These are phyloP conservation scores for Rhizopus arrhizus DNA, from an alignment of 371 early-diverging fungal species.

Conservation along the genomic window DNA sequence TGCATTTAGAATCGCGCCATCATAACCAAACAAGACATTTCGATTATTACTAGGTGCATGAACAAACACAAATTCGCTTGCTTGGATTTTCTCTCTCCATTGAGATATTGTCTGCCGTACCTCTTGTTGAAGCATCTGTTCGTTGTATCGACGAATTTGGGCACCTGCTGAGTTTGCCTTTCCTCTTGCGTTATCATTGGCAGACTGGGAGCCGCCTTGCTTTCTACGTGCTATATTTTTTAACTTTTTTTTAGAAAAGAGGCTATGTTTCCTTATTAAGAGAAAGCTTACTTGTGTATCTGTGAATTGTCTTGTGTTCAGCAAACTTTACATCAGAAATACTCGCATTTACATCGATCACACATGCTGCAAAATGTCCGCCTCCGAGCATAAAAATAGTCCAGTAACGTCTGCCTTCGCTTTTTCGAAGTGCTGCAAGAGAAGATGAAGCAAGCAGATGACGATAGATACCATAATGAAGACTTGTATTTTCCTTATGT, in stretches of 20 bases:
- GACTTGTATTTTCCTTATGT: constrained; percentile 15
- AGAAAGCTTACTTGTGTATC: constrained; percentile 79
- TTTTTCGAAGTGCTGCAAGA: constrained; percentile 18
- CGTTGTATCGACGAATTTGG: constrained; percentile 86
- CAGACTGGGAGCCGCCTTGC: constrained; percentile 91
- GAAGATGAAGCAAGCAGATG: constrained; percentile 37
- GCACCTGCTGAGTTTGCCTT: constrained; percentile 93
- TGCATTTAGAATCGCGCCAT: constrained; percentile 55
- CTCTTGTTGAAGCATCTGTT: constrained; percentile 76
- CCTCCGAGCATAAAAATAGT: constrained; percentile 80
- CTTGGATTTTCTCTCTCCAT: constrained; percentile 66
- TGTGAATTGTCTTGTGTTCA: constrained; percentile 87
- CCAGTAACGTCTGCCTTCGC: constrained; percentile 62
- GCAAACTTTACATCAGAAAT: constrained; percentile 40
- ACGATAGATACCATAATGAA: constrained; percentile 64
- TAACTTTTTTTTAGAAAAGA: neutral
- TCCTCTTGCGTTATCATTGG: constrained; percentile 80
- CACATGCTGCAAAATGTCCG: constrained; percentile 90
- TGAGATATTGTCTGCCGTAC: constrained; percentile 67
- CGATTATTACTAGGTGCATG: constrained; percentile 69
- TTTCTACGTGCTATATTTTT: constrained; percentile 74
- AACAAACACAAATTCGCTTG: constrained; percentile 66
- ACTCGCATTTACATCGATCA: constrained; percentile 74
- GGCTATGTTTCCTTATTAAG: neutral
- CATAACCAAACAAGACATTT: constrained; percentile 64